These are phyloP conservation scores for Neurospora sp. DNA, from an alignment of 495 filamentous ascomycete species.

Conservation along the genomic window DNA sequence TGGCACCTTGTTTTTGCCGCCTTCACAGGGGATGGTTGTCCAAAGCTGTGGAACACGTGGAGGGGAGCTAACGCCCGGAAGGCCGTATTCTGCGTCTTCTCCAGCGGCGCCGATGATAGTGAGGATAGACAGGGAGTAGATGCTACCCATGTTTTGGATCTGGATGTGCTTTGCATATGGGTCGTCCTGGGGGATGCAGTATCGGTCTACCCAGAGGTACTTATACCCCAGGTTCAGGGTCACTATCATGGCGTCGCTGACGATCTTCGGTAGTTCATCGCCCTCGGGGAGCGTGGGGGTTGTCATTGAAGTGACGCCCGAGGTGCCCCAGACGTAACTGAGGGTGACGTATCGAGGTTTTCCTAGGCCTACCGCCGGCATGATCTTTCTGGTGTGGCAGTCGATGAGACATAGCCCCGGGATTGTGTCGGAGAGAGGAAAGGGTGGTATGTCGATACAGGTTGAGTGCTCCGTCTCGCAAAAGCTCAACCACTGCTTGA, in stretches of 20 bases:
- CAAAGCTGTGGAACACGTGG: background rate
- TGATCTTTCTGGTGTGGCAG: background rate
- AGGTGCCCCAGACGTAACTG: background rate
- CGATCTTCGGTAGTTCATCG: background rate
- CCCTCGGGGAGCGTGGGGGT: background rate
- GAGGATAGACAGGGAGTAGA: slow-evolving; percentile 13
- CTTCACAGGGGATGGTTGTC: background rate
- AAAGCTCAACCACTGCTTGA: background rate
- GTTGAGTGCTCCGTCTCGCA: background rate
- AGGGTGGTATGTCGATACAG: background rate
- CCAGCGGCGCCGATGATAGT: slow-evolving; percentile 23
- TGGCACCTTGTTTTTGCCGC: background rate
- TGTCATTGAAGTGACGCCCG: background rate
- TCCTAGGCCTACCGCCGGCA: background rate
- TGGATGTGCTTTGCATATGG: slow-evolving; percentile 11
- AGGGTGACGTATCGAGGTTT: background rate
- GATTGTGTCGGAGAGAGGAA: background rate
- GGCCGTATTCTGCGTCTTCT: slow-evolving; percentile 12
- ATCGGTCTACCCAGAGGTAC: background rate
- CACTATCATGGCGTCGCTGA: background rate
- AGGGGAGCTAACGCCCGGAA: slow-evolving; percentile 16
- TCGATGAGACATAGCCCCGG: background rate
- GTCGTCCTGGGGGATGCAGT: slow-evolving; percentile 15
- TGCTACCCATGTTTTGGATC: slow-evolving; percentile 18
- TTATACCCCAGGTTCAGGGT: background rate